Evolutionary conservation across 2,329 filamentous ascomycete genomes (phyloP), one percentile per base, ranked within the genome.

Genomic region (Colletotrichum plurivorum): DNA sequence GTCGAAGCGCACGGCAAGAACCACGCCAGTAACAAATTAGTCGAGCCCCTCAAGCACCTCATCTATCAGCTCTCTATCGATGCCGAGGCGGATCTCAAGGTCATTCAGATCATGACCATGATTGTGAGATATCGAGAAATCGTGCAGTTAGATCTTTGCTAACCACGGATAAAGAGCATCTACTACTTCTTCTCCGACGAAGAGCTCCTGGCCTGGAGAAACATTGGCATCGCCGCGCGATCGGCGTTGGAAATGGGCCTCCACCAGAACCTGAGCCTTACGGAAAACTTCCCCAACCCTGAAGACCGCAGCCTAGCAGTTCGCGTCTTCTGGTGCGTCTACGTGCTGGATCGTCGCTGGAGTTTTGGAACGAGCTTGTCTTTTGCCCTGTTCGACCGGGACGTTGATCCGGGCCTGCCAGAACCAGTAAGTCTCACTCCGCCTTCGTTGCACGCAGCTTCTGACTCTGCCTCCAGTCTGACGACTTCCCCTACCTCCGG

Each of bases 291-390:
- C 27, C 71, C 72, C 1, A 76, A 81, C 39, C 63, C 72, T 0
- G 68, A 75, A 5, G 73, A 75, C 2, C 79, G 80, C 0, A 72
- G 73, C 0, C 62, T 78, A 2, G 82, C 81, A 0, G 75, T 77
- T 0, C 74, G 78, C 0, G 78, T 86, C 0, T 87, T 86, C 66
- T 87, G 85, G 84, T 84, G 81, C 39, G 83, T 86, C n/a, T 87
- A 86, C 60, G 82, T 85, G 0, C 78, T 87, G 1, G 85, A 87
- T 61, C 81, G 84, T 1, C 80, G 85, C 25, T 87, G 84, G 83
- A 85, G 84, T 9, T 85, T 87, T 39, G 84, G 84, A 4, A 86
- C 84, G 0, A 84, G 84, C 8, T 72, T 87, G 15, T 84, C 84
- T 0, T 87, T 85, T 71, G 81, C 82, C 0, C 77, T 87, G 3